These are phyloP conservation scores for Puccinia triticina DNA, from an alignment of 1,284 basidiomycete genomes.

Conservation along the genomic window DNA sequence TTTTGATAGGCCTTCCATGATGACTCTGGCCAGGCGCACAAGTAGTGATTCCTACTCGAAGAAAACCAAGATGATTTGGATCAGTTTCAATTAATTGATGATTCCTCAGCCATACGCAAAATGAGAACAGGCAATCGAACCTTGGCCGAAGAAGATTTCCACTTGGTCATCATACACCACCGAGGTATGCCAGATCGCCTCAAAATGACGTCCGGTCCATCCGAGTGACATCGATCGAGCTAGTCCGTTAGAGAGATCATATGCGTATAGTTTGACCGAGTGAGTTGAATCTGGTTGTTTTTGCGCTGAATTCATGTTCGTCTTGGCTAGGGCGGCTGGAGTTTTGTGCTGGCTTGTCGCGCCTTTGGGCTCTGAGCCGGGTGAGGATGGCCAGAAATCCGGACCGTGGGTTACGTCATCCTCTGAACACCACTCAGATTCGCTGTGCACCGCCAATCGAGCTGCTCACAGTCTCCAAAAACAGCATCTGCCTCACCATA, in stretches of 20 bases:
- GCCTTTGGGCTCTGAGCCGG: too few species aligned
- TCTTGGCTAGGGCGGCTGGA: neutral
- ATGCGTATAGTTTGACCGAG: slow-evolving; percentile 58
- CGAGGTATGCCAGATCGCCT: slow-evolving; percentile 59
- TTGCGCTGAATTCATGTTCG: slow-evolving; percentile 2
- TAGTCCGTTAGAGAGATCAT: slow-evolving; percentile 60
- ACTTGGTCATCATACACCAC: slow-evolving; percentile 58
- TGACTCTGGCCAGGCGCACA: slow-evolving; percentile 52
- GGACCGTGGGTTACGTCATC: too few species aligned
- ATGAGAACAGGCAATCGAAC: slow-evolving; percentile 55
- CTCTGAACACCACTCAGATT: too few species aligned
- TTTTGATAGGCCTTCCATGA: slow-evolving; percentile 59
- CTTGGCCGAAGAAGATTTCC: slow-evolving; percentile 62
- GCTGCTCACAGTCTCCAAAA: too few species aligned
- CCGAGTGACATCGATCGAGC: slow-evolving; percentile 56
- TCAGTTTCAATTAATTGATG: neutral
- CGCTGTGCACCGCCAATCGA: too few species aligned
- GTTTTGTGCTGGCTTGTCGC: too few species aligned
- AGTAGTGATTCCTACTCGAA: slow-evolving; percentile 25
- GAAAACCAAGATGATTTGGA: neutral
- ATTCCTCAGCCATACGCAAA: neutral
- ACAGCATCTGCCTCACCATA: too few species aligned
- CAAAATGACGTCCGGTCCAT: slow-evolving; percentile 57
- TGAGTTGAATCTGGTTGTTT: slow-evolving; percentile 20
- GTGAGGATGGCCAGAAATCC: neutral